Conservation (phyloP, 495 filamentous ascomycete species). For the Penicillium angulare region DNA sequence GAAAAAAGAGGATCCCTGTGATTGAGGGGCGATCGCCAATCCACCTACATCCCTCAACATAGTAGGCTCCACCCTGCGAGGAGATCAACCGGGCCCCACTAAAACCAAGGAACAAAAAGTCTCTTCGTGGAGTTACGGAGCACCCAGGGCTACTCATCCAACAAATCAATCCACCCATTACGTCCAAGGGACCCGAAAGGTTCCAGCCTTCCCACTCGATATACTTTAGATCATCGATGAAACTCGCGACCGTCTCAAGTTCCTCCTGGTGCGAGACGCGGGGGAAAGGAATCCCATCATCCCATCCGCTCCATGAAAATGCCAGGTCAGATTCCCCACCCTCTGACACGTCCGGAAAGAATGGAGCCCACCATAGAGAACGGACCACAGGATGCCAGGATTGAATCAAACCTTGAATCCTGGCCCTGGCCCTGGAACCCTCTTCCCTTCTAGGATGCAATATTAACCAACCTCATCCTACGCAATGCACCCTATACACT, state of each 20-base stretch:
- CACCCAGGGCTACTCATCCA: too few relatives aligned
- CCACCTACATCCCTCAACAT: background rate
- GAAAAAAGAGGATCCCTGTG: background rate
- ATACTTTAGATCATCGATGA: too few relatives aligned
- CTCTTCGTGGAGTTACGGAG: too few relatives aligned
- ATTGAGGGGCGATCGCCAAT: conserved; percentile 7
- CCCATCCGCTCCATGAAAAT: too few relatives aligned
- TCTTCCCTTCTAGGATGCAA: too few relatives aligned
- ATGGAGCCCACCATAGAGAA: too few relatives aligned
- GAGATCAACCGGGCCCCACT: conserved; percentile 15
- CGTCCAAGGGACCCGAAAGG: background rate
- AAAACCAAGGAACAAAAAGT: background rate
- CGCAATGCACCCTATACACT: too few relatives aligned
- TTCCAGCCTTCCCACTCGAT: conserved; percentile 7
- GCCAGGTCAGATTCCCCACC: conserved; percentile 16
- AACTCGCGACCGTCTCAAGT: conserved; percentile 28
- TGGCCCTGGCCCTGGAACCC: too few relatives aligned
- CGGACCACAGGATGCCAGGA: too few relatives aligned
- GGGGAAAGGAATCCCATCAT: conserved; percentile 15
- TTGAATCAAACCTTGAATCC: background rate
- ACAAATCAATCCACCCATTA: conserved; percentile 1
- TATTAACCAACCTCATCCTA: too few relatives aligned
- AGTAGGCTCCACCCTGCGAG: conserved; percentile 2
- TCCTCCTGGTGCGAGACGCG: conserved; percentile 19
- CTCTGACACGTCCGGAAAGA: conserved; percentile 7